Evolutionary conservation across 371 early-diverging fungal genomes (phyloP).

Genomic region (Batrachochytrium dendrobatidis): DNA sequence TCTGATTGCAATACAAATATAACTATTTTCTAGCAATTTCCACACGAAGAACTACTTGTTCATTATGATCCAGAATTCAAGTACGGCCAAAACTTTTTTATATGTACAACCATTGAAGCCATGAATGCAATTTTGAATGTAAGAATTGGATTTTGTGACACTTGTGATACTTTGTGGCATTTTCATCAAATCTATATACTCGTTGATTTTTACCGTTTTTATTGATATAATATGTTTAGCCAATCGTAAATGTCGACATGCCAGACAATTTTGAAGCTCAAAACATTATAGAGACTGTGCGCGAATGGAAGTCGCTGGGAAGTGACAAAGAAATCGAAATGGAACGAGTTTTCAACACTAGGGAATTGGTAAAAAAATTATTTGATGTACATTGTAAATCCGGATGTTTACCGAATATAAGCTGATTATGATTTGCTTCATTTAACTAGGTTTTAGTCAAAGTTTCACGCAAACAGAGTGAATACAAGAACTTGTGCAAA

Average conservation of each 20-base stretch:
- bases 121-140: slow-evolving; percentile 35
- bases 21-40: slow-evolving; percentile 37
- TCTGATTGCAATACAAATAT: too few relatives aligned
- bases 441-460: slow-evolving; percentile 27
- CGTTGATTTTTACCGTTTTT: too few relatives aligned
- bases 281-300: slow-evolving; percentile 23
- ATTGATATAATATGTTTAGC: slow-evolving; percentile 10
- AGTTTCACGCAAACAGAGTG: slow-evolving; percentile 32
- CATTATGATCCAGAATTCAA: slow-evolving; percentile 41
- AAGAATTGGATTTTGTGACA: background rate
- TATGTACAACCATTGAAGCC: slow-evolving; percentile 28
- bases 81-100: slow-evolving; percentile 48
- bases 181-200: background rate
- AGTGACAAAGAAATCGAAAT: slow-evolving; percentile 49
- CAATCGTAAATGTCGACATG: slow-evolving; percentile 12
- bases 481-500: slow-evolving; percentile 34
- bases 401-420: background rate
- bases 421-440: background rate
- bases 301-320: slow-evolving; percentile 40
- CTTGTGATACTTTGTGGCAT: too few relatives aligned
- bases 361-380: slow-evolving; percentile 28
- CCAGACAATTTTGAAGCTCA: slow-evolving; percentile 11
- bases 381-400: background rate
- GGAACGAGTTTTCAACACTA: slow-evolving; percentile 30
- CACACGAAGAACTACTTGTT: slow-evolving; percentile 41